phyloP scores from a whole-genome alignment of 2,329 filamentous ascomycete genomes.

The Aspergillus hiratsukae region DNA sequence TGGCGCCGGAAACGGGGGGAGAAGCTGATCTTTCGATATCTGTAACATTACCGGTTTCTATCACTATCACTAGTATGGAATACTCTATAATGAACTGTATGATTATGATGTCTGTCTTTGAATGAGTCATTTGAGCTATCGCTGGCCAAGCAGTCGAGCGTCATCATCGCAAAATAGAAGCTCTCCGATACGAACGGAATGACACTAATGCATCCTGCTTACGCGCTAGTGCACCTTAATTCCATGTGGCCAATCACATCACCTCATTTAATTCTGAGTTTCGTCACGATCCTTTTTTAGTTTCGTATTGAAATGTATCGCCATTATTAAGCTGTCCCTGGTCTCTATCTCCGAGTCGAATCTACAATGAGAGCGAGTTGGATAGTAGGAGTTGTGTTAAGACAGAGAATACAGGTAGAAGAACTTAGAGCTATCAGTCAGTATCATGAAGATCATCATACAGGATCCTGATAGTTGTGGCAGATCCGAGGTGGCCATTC shows the following conservation, averaged over 20 bases:
- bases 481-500: no score
- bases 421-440: no score
- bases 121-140: neutral
- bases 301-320: neutral
- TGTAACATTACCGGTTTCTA: slow-evolving; percentile 4
- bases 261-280: no score
- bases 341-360: neutral
- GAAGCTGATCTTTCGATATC: slow-evolving; percentile 24
- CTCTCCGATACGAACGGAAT: neutral
- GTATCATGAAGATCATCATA: no score
- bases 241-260: neutral
- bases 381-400: neutral
- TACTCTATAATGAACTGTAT: neutral
- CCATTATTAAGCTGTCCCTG: neutral
- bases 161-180: neutral
- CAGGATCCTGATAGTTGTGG: no score
- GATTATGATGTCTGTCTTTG: no score
- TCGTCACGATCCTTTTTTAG: neutral
- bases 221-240: slow-evolving; percentile 10
- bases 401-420: neutral
- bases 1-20: slow-evolving; percentile 25
- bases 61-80: neutral
- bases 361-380: no score
- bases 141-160: neutral
- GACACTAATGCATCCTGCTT: slow-evolving; percentile 14